Evolutionary conservation across 768 basidiomycete genomes (phyloP), one percentile per base, ranked within the genome.

Genomic region (Leucogyrophana mollusca): DNA sequence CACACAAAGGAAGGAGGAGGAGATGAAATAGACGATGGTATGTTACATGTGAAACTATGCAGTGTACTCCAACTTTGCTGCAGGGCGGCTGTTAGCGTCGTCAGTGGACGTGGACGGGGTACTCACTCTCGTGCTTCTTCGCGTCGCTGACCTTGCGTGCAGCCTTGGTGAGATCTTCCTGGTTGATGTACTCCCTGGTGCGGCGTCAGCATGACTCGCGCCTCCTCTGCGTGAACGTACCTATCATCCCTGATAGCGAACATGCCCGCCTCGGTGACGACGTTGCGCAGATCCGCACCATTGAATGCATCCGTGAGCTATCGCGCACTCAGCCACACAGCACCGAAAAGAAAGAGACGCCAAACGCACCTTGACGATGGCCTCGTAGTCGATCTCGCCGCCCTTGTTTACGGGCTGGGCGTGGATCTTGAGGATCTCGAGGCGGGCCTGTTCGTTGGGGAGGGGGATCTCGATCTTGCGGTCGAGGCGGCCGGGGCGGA

Each of bases 371-470:
- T 98, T 99, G 48, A 98, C 96, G 54, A 98, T 89, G 3, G 96
- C 94, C 61, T 98, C 96, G 57, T 93, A 97, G 65, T 99, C 95
- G 14, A 99, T 93, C 35, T 96, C 94, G 3, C 91, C 93, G 25
- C 77, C 78, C 74, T 99, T 99, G 71, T 92, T 94, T 47, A 98
- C 94, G 3, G 92, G 90, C 16, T 79, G 83, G 7, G 93, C 85
- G 61, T 99, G 96, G 50, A 99, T 98, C 72, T 99, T 98, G 54
- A 99, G 77, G 58, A 99, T 98, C 67, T 98, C 96, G 47, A 94
- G 62, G 17, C 96, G 85, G 1, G 90, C 94, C 65, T 96, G 94
- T 63, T 98, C 96, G 59, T 99, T 98, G 1, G 96, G 96, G 39
- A 98, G 74, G 8, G 95, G 94, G 40, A 99, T 90, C 72, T 98